These are phyloP conservation scores for Filobasidium floriforme DNA, from an alignment of 768 basidiomycete species.

Conservation along the genomic window DNA sequence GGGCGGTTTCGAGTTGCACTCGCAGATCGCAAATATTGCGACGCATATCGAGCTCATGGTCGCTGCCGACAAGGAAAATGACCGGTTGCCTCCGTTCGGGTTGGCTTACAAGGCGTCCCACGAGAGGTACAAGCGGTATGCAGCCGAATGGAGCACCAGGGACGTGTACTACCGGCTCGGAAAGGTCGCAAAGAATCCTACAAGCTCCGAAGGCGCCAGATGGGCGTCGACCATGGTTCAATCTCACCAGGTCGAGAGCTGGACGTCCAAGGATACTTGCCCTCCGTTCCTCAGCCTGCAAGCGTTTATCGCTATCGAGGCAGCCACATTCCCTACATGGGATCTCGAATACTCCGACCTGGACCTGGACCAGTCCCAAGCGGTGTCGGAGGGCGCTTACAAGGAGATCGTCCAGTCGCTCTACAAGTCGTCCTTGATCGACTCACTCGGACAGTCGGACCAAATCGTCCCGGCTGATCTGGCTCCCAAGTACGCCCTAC, in stretches of 20 bases:
- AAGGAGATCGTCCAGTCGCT: background rate
- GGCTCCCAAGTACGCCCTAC: slow-evolving; percentile 15
- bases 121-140: background rate
- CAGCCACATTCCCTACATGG: background rate
- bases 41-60: slow-evolving; percentile 2
- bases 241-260: background rate
- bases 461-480: slow-evolving; percentile 13
- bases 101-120: background rate
- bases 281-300: background rate
- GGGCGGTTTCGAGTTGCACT: slow-evolving; percentile 15
- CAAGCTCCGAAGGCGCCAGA: background rate
- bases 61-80: background rate
- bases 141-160: background rate
- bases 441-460: background rate
- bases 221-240: background rate
- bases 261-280: background rate
- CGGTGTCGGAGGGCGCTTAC: slow-evolving; percentile 1
- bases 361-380: background rate
- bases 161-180: background rate
- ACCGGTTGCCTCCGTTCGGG: background rate
- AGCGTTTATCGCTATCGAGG: background rate
- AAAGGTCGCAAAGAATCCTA: background rate
- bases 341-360: slow-evolving; percentile 1
- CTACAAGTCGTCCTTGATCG: slow-evolving; percentile 2
- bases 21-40: background rate